These are phyloP conservation scores for Vitis hybrid DNA, from an alignment of 177 flowering plant genomes.

Conservation along the genomic window DNA sequence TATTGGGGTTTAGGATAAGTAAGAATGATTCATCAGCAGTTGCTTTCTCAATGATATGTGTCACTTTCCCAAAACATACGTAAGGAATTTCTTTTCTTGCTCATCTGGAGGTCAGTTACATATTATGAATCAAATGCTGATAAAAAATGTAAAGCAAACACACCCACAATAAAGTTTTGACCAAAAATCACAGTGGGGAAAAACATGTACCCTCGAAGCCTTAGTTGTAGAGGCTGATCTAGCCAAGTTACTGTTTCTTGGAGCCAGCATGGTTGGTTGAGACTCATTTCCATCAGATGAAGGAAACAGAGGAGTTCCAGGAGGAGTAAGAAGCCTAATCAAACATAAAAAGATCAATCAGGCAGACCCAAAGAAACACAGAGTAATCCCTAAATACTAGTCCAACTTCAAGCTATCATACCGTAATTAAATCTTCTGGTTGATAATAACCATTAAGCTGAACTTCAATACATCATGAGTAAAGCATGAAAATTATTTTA, in stretches of 20 bases:
- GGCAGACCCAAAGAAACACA: neutral
- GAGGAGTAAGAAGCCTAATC: constrained; percentile 96
- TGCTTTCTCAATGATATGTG: too few relatives aligned
- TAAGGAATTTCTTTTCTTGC: too few relatives aligned
- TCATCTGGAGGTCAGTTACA: too few relatives aligned
- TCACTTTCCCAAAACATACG: too few relatives aligned
- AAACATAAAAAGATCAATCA: constrained; percentile 3
- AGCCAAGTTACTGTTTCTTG: constrained; percentile 45
- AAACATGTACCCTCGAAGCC: constrained; percentile 70
- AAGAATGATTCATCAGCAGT: too few relatives aligned
- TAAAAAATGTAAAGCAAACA: constrained; percentile 1
- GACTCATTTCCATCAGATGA: constrained; percentile 55
- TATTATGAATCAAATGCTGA: too few relatives aligned
- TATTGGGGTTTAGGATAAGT: too few relatives aligned
- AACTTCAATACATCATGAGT: too few relatives aligned
- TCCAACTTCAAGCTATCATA: neutral
- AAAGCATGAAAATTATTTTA: too few relatives aligned
- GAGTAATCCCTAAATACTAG: neutral
- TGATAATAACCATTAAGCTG: too few relatives aligned
- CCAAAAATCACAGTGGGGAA: neutral
- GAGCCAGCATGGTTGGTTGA: constrained; percentile 41
- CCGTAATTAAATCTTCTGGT: too few relatives aligned
- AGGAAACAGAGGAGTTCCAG: constrained; percentile 81
- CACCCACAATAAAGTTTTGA: neutral
- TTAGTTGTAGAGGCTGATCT: constrained; percentile 63